Evolutionary conservation across 2,329 filamentous ascomycete species (phyloP).

Genomic region (Pseudomassariella vexata): DNA sequence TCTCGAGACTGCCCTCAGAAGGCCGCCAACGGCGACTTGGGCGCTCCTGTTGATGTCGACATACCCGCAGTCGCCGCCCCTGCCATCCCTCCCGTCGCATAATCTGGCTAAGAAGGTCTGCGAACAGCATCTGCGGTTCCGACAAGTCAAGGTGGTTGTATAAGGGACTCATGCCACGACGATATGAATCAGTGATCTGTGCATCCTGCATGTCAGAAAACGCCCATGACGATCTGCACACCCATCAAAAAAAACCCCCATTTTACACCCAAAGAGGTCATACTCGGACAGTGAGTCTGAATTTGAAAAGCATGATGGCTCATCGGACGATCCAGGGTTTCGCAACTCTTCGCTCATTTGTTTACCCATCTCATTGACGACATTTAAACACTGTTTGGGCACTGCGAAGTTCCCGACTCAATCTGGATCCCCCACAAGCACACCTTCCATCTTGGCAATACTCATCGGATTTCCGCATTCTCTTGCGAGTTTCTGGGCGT

Average conservation of each 20-base stretch:
- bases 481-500: too few species aligned
- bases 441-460: too few species aligned
- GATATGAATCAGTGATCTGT: constrained; percentile 6
- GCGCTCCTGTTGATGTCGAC: constrained; percentile 17
- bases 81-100: constrained; percentile 24
- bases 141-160: constrained; percentile 5
- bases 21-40: constrained; percentile 45
- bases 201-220: neutral
- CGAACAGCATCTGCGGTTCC: neutral
- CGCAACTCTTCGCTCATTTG: too few species aligned
- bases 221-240: too few species aligned
- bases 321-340: too few species aligned
- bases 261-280: neutral
- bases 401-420: too few species aligned
- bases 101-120: constrained; percentile 7
- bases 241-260: neutral
- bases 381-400: too few species aligned
- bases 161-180: constrained; percentile 7
- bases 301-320: too few species aligned
- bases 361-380: too few species aligned
- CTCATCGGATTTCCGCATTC: too few species aligned
- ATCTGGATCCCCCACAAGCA: too few species aligned
- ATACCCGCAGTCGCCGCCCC: constrained; percentile 18
- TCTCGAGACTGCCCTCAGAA: constrained; percentile 88
- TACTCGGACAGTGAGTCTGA: too few species aligned